These are phyloP conservation scores for Decorospora gaudefroyi DNA, from an alignment of 2,329 filamentous ascomycete species.

Conservation along the genomic window DNA sequence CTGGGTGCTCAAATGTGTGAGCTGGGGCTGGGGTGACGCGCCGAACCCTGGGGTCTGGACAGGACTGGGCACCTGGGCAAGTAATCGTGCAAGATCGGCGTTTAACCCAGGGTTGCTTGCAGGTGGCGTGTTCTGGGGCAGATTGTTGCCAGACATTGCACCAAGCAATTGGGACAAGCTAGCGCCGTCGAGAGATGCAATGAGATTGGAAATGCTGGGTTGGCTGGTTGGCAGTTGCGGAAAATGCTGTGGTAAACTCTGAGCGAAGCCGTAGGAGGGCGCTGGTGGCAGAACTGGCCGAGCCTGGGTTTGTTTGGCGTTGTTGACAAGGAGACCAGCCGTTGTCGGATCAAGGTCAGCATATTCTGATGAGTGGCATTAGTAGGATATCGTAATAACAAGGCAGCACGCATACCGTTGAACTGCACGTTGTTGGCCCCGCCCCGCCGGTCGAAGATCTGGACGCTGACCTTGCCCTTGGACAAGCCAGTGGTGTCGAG, in stretches of 20 bases:
- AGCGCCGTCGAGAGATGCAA: constrained; percentile 69
- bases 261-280: constrained; percentile 35
- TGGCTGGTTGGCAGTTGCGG: constrained; percentile 38
- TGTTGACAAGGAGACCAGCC: constrained; percentile 78
- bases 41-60: constrained; percentile 32
- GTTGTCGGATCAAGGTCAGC: constrained; percentile 76
- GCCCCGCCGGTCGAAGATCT: constrained; percentile 79
- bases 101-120: constrained; percentile 37
- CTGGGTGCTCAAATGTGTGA: constrained; percentile 36
- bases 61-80: constrained; percentile 42
- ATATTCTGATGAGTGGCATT: constrained; percentile 63
- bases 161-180: constrained; percentile 72
- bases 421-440: constrained; percentile 78
- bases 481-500: constrained; percentile 71
- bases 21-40: constrained; percentile 23
- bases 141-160: constrained; percentile 54
- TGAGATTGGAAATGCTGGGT: constrained; percentile 64
- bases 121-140: constrained; percentile 49
- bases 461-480: constrained; percentile 74
- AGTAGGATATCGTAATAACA: constrained; percentile 17
- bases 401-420: constrained; percentile 58
- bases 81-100: constrained; percentile 47
- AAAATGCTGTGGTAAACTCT: constrained; percentile 39
- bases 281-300: constrained; percentile 41
- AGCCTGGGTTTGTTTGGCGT: constrained; percentile 62